phyloP scores from a whole-genome alignment of 2,329 filamentous ascomycete genomes.

The Venturiaceae sp. region DNA sequence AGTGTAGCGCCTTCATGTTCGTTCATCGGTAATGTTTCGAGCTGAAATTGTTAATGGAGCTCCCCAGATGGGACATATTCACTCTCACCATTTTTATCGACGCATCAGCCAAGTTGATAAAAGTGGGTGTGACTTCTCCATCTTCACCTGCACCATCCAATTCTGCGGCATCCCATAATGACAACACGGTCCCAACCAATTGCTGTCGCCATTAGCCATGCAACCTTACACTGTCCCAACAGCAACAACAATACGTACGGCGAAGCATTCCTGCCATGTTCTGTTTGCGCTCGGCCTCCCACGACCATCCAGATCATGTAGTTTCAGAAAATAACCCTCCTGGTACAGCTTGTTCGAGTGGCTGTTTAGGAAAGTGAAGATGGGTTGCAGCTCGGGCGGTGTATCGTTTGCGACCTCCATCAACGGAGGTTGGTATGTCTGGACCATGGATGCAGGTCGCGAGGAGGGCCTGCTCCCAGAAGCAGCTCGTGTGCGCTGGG shows the following conservation, averaged over 20 bases:
- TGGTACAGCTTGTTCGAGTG: constrained; percentile 96
- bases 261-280: constrained; percentile 82
- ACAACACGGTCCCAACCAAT: constrained; percentile 87
- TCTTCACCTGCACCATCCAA: constrained; percentile 79
- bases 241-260: constrained; percentile 29
- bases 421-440: constrained; percentile 74
- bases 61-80: background rate
- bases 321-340: constrained; percentile 93
- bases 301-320: constrained; percentile 92
- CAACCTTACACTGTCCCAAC: too few species aligned
- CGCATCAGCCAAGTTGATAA: constrained; percentile 94
- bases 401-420: constrained; percentile 82
- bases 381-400: constrained; percentile 83
- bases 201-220: constrained; percentile 52
- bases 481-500: constrained; percentile 27
- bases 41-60: constrained; percentile 19
- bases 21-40: constrained; percentile 72
- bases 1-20: constrained; percentile 67
- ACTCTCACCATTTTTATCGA: constrained; percentile 84
- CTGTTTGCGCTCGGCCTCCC: constrained; percentile 70
- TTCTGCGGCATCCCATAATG: constrained; percentile 89
- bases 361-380: constrained; percentile 89
- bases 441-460: constrained; percentile 75
- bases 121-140: constrained; percentile 78
- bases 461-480: constrained; percentile 44